These are phyloP conservation scores for Neckera pumila DNA, from an alignment of 225 moss, liverwort and hornwort species.

Conservation along the genomic window DNA sequence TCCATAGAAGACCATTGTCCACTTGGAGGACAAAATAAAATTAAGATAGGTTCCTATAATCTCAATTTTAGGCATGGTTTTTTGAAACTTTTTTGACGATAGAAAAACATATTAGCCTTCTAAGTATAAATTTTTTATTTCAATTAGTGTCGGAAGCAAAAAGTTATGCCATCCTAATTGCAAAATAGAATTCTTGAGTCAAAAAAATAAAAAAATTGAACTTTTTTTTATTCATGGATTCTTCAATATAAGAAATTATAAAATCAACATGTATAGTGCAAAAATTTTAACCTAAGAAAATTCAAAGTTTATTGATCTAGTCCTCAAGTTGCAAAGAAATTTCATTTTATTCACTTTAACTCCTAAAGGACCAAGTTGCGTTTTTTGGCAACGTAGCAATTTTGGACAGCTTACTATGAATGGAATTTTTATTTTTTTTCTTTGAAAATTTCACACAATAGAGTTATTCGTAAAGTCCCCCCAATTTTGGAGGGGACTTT, in stretches of 20 bases:
- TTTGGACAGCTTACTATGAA: no score
- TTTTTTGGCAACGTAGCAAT: no score
- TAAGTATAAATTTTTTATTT: background rate
- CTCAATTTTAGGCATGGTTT: background rate
- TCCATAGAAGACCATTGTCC: background rate
- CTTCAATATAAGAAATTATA: background rate
- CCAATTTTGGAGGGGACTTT: no score
- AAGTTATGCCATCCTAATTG: background rate
- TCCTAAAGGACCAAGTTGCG: no score
- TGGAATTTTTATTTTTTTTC: no score
- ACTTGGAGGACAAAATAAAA: fast-evolving
- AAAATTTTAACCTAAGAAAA: background rate
- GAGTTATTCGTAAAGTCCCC: no score
- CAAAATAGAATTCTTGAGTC: background rate
- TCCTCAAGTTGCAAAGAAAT: no score
- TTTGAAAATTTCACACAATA: no score
- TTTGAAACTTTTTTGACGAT: fast-evolving
- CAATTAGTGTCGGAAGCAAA: fast-evolving
- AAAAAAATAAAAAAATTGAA: no score
- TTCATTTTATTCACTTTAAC: no score
- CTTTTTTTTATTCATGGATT: no score
- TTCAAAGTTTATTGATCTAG: background rate
- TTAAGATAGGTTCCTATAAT: fast-evolving
- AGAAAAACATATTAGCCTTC: background rate
- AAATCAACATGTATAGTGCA: background rate